Evolutionary conservation across 441 rosid genomes (phyloP).

Genomic region (Adansonia grandidieri): DNA sequence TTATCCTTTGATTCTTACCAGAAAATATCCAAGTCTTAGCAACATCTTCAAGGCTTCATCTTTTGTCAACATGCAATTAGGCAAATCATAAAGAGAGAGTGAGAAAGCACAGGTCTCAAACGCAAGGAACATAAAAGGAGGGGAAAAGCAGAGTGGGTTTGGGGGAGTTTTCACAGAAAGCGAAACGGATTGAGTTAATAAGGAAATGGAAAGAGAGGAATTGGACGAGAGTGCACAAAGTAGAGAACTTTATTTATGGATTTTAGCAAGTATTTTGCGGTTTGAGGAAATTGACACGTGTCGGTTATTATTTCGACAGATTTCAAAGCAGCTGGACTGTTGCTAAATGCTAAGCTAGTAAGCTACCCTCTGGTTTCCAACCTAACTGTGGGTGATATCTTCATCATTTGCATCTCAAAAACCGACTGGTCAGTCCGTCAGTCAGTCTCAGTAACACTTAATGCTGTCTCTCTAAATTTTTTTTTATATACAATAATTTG

Average conservation of each 20-base stretch:
- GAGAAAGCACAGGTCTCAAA: conserved; percentile 18
- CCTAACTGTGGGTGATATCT: conserved; percentile 17
- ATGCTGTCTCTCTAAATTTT: too few species aligned
- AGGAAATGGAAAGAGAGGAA: not conserved
- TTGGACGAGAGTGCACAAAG: not conserved
- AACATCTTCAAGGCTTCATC: conserved; percentile 33
- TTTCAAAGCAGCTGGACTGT: not conserved
- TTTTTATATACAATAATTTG: too few species aligned
- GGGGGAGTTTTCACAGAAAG: conserved; percentile 27
- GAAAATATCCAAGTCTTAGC: conserved; percentile 19
- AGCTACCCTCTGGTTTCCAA: conserved; percentile 16
- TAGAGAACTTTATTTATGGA: conserved; percentile 24
- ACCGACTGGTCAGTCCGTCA: too few species aligned
- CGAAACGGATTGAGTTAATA: conserved; percentile 15
- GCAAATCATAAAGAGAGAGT: not conserved
- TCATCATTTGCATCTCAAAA: not conserved
- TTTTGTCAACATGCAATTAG: conserved; percentile 17
- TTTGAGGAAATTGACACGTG: conserved; percentile 42
- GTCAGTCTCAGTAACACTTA: too few species aligned
- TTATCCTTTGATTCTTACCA: conserved; percentile 33
- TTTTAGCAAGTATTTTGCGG: conserved; percentile 38
- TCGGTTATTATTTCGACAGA: conserved; percentile 23
- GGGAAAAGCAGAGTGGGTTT: not conserved
- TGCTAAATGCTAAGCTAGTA: not conserved
- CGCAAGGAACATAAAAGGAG: not conserved